Evolutionary conservation across 1,139 yeast genomes (phyloP), one percentile per base, ranked within the genome.

Genomic region (Debaryomyces singareniensis): DNA sequence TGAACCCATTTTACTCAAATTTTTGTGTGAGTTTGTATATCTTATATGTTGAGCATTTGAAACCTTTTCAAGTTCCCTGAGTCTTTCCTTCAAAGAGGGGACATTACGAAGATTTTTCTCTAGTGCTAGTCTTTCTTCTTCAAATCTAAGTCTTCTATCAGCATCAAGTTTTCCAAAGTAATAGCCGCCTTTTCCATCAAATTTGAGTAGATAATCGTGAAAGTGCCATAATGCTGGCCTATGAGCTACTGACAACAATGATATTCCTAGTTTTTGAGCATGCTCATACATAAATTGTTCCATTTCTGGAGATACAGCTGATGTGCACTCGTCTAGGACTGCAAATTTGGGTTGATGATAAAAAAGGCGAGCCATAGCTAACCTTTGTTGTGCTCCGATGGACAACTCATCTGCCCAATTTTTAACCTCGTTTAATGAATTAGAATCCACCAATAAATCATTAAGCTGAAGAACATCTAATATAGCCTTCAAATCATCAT

Each of bases 321-420:
- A 85, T 0, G 97, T 89, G 56, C 96, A 89, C 58, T 89, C 96
- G 58, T 89, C 97, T 41, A 89, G 65, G 16, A 89, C 95, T 0
- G 96, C 96, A 64, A 86, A 89, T 55, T 78, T 81, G 2, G 97
- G 97, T 47, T 71, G 73, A 53, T 89, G 96, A 50, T 87, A 89
- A 50, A 83, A 89, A 53, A 89, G 66, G 45, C 96, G 71, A 2
- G 95, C 96, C 86, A 89, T 82, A 11, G 96, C 96, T 44, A 89
- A 70, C 45, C 95, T 68, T 53, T 89, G 96, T 54, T 89, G 96
- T 14, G 91, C 94, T 24, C 97, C 96, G 41, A 81, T 78, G 2
- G 94, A 81, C 39, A 89, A 65, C 43, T 87, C 87, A 45, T 86
- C 96, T 10, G 81, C 70, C 96, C 97, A 89, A 51, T 84, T 86